Percentiles rank a stretch among this genome's conserved stretches.
phyloP scores from a whole-genome alignment of 2,329 filamentous ascomycete species.

The Aspergillus phoenicis region DNA sequence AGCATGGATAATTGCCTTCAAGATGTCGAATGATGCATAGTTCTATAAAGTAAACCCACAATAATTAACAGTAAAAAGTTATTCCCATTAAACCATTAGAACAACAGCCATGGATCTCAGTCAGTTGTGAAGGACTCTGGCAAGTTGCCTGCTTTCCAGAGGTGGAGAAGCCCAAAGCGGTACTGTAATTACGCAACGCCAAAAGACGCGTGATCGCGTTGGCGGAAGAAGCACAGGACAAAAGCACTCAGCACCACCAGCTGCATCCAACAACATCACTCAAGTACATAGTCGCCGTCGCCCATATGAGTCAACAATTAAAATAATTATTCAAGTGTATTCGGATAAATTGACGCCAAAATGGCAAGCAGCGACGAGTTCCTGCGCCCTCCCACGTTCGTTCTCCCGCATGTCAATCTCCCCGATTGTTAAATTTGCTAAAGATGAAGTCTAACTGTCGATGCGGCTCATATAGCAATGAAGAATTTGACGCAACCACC shows the following conservation, averaged over 20 bases:
- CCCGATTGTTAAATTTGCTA: neutral
- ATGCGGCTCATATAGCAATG: constrained; percentile 28
- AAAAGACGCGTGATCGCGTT: constrained; percentile 31
- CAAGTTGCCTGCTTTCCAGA: neutral
- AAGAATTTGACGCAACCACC: constrained; percentile 48
- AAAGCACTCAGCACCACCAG: constrained; percentile 1
- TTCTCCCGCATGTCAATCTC: neutral
- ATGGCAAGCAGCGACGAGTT: constrained; percentile 28
- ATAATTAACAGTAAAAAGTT: neutral
- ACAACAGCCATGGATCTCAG: neutral
- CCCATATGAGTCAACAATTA: neutral
- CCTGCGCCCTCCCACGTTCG: constrained; percentile 34
- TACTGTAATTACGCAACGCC: constrained; percentile 29
- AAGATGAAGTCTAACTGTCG: neutral
- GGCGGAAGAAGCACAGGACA: constrained; percentile 2
- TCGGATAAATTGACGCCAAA: neutral
- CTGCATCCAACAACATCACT: neutral
- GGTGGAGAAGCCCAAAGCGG: constrained; percentile 23
- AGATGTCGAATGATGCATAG: no score
- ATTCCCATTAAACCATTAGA: neutral
- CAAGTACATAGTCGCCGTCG: neutral
- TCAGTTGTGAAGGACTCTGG: neutral
- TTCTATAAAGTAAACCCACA: no score
- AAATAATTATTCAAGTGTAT: neutral
- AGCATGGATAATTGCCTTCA: no score